Conservation (phyloP, 768 basidiomycete genomes). For the Sarcodon aspratus region DNA sequence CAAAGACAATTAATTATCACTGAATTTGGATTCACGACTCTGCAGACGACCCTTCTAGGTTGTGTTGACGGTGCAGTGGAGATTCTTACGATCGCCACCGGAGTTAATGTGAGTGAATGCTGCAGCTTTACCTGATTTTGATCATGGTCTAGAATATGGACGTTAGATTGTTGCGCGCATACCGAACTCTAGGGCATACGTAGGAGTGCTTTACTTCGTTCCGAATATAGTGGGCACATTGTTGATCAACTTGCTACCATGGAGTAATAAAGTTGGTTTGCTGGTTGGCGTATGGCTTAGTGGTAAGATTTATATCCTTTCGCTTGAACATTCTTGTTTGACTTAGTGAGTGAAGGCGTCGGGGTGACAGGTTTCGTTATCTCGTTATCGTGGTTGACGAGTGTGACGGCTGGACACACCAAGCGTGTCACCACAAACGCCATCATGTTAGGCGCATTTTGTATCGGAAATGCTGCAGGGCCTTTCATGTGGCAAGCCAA, state of each 20-base stretch:
- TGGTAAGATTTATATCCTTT: conserved; percentile 26
- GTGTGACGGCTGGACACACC: conserved; percentile 60
- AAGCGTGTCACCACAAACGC: conserved; percentile 64
- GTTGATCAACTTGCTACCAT: conserved; percentile 54
- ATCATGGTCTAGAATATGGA: conserved; percentile 7
- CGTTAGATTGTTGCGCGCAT: conserved; percentile 24
- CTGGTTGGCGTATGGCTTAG: conserved; percentile 48
- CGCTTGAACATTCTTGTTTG: no score
- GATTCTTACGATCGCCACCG: conserved; percentile 61
- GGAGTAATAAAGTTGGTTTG: conserved; percentile 53
- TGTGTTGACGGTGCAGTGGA: conserved; percentile 68
- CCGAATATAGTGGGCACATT: conserved; percentile 64
- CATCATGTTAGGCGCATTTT: conserved; percentile 63
- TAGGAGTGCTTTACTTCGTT: conserved; percentile 47
- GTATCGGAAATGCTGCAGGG: conserved; percentile 52
- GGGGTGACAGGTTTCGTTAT: conserved; percentile 45
- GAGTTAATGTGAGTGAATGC: conserved; percentile 36
- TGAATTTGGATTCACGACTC: conserved; percentile 53
- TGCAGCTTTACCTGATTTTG: background rate
- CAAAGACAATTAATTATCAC: conserved; percentile 67
- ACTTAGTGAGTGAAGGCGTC: conserved; percentile 22
- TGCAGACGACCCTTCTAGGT: conserved; percentile 67
- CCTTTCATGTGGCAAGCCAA: conserved; percentile 69
- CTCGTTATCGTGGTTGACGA: conserved; percentile 51
- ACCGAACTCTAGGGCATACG: conserved; percentile 52